Base-by-base conservation (phyloP, 306 rosid species). In the Malus sylvestris region DNA sequence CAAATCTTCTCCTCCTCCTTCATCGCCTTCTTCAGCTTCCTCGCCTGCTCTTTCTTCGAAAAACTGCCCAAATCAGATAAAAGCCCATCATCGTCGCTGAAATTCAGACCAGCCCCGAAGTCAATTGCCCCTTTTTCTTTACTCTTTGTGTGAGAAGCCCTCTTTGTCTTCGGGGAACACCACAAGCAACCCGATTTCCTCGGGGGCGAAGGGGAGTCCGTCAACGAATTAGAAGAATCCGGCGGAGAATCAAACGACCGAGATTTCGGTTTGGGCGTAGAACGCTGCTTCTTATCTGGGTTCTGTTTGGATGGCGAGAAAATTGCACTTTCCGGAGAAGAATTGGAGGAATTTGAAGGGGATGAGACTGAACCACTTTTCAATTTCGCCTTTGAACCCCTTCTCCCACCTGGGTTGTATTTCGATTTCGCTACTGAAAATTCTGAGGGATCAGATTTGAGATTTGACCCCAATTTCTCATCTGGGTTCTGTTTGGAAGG, bases 141-240 rank as follows among this genome's bases (percentile, higher is more conserved):
- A 8, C 81, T 85, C 76, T 80, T 87, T 79, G 76, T 88, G 58
- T 73, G 57, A n/a, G 85, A 72, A 20, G 66, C 80, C 87, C 90
- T 93, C 85, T 90, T 90, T 25, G 89, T 88, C 87, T 90, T 91
- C 13, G 96, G 93, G 29, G 95, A 89, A 59, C 93, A 89, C 93
- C 96, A 94, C 77, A 90, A 88, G 77, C 94, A 88, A 22, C 95
- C 91, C 13, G 65, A 15, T 74, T 73, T 89, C 51, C 82, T 81
- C 30, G 92, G 91, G 10, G 97, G 97, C 22, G 96, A 92, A 0
- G 88, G 89, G 1, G 93, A 90, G 12, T 73, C 53, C 77, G 19
- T 79, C 70, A 51, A 51, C 8, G 85, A 86, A 55, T 76, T 76
- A 5, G 75, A 79, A 25, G 79, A 75, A 30, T 75, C 68, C 33